A percentile compares a stretch with the other conserved stretches of the same genome.
Conservation (phyloP, 179 eudicot species). For the Vitellaria paradoxa region DNA sequence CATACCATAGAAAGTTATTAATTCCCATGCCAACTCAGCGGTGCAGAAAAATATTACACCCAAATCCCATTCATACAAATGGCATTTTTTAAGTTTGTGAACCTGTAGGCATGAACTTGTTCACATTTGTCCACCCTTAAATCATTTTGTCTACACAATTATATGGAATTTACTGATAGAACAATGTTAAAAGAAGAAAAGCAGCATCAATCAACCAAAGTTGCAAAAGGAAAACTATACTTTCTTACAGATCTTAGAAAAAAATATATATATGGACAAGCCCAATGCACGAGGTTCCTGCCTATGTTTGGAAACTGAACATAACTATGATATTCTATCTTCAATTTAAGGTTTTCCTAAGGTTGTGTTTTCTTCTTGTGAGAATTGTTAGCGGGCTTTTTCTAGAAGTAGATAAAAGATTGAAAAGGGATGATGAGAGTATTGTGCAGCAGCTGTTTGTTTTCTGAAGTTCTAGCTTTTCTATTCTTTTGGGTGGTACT, state of each 20-base stretch:
- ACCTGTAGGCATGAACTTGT: not conserved
- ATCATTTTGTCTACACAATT: not conserved
- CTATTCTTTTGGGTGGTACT: not conserved
- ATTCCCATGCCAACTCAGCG: not conserved
- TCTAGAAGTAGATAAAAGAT: not conserved
- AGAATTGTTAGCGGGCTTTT: slow-evolving; percentile 22
- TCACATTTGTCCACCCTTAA: not conserved
- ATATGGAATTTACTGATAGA: not conserved
- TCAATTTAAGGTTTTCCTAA: slow-evolving; percentile 21
- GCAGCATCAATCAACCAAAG: not conserved
- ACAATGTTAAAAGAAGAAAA: not conserved
- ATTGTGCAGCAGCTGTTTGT: slow-evolving; percentile 16
- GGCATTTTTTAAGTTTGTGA: not conserved
- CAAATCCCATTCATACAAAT: not conserved
- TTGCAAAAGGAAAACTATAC: not conserved
- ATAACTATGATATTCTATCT: not conserved
- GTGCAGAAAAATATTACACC: not conserved
- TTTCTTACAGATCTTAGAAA: not conserved
- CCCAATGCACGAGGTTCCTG: too few species aligned
- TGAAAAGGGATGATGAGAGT: slow-evolving; percentile 9
- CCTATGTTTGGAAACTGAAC: not conserved
- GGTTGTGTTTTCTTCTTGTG: slow-evolving; percentile 19
- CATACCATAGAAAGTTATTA: too few species aligned
- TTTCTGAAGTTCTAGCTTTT: not conserved
- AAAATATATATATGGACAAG: too few species aligned